Base-by-base conservation (phyloP, 148 eudicot species). In the Rhododendron molle region DNA sequence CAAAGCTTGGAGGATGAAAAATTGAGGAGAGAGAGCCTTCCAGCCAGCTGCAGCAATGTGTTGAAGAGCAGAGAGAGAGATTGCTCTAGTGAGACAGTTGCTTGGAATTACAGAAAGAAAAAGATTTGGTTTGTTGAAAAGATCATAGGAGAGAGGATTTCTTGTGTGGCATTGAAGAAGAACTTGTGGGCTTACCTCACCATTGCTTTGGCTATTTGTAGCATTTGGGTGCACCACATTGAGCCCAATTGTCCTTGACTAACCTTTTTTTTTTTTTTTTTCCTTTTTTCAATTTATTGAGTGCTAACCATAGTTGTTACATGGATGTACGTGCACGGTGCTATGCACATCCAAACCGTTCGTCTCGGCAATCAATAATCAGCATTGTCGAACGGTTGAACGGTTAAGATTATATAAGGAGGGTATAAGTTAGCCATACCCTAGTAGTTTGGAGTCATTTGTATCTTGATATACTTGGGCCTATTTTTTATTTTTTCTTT, bases 181-280 rank as follows among this genome's bases (percentile, higher is more conserved):
- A 73, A 1, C 23, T 87, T 89, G 50, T 92, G 94, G 94, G 88
- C 94, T 89, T 93, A 86, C 58, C 85, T 93, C 32, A 92, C 94
- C 67, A 76, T 88, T 84, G 84, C 83, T 72, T 90, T 93, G 86
- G 92, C 93, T 65, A 84, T 92, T 86, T 93, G 88, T 90, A 90
- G 92, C 86, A 88, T 91, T 76, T 87, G 92, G 94, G 91, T 92
- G 83, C 91, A 92, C 79, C 90, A 89, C 26, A 85, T 90, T 83
- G 85, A 78, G 50, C 84, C 88, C 49, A 73, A 73, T 73, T 73
- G 36, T 30, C 6, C 74, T 36, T 34, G 10, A 32, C 38, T 72
- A 9, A 10, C 14, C 14, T 32, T 62, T n/a, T n/a, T n/a, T n/a
- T n/a, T n/a, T n/a, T n/a, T n/a, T 12, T 60, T 7, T 21, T 21